These are phyloP conservation scores for Saccharomyces hybrid DNA, from an alignment of 1,139 yeast species.

Conservation along the genomic window DNA sequence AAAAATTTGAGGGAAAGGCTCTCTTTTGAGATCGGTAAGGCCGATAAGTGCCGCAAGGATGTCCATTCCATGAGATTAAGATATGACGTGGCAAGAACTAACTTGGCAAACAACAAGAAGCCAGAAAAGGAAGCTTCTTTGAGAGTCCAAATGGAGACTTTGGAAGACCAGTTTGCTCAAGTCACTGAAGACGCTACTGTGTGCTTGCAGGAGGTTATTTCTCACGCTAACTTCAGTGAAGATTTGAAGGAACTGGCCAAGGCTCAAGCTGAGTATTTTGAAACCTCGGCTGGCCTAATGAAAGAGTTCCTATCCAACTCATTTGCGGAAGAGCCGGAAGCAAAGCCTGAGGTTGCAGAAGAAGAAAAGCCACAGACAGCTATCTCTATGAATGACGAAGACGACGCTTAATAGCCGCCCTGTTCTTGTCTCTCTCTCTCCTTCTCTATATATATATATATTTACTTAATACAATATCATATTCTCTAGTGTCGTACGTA, in stretches of 20 bases:
- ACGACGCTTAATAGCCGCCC: background rate
- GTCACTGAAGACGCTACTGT: constrained; percentile 85
- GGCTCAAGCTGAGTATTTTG: constrained; percentile 81
- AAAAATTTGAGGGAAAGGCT: constrained; percentile 57
- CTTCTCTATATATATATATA: background rate
- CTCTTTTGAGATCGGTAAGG: constrained; percentile 55
- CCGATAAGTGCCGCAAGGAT: constrained; percentile 61
- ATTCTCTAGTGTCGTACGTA: background rate
- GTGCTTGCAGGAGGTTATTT: constrained; percentile 75
- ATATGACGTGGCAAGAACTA: constrained; percentile 71
- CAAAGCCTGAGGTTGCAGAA: background rate
- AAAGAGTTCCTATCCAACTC: constrained; percentile 43
- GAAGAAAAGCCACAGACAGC: constrained; percentile 1
- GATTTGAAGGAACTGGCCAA: constrained; percentile 62
- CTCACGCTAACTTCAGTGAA: constrained; percentile 62
- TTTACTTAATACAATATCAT: background rate
- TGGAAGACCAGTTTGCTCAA: constrained; percentile 86
- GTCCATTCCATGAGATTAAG: constrained; percentile 75
- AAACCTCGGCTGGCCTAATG: constrained; percentile 63
- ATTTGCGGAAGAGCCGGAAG: constrained; percentile 1
- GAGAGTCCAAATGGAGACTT: constrained; percentile 70
- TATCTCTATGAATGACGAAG: constrained; percentile 4
- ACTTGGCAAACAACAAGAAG: constrained; percentile 51
- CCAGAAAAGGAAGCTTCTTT: constrained; percentile 72
- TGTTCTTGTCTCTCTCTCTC: background rate